These are phyloP conservation scores for Suhomyces bokatorum DNA, from an alignment of 1,139 yeast genomes.

Conservation along the genomic window DNA sequence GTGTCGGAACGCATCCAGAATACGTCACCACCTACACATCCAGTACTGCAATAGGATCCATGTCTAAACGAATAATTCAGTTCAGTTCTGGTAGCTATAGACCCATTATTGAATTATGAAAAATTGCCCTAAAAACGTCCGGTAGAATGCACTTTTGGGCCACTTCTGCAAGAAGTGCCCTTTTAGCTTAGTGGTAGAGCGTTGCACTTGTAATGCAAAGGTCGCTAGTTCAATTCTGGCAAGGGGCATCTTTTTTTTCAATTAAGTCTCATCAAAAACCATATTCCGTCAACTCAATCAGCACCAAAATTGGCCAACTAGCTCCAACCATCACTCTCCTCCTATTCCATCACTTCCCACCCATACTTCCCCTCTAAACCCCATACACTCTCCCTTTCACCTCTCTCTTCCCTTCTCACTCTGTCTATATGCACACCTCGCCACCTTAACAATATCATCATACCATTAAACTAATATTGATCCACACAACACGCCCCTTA, in stretches of 20 bases:
- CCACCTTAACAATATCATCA: constrained; percentile 7
- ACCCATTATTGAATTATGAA: too few species aligned
- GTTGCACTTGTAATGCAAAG: constrained; percentile 95
- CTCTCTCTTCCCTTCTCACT: not conserved
- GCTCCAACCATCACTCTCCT: not conserved
- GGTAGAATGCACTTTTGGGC: not conserved
- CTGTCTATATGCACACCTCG: constrained; percentile 4
- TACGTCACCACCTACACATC: too few species aligned
- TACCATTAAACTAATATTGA: not conserved
- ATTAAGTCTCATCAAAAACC: not conserved
- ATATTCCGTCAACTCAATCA: too few species aligned
- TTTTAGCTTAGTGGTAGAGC: constrained; percentile 95
- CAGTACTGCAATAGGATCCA: too few species aligned
- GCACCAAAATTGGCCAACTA: too few species aligned
- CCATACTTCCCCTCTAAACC: not conserved
- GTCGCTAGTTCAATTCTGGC: constrained; percentile 95
- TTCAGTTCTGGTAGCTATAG: too few species aligned
- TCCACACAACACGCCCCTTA: not conserved
- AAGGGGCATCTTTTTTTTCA: constrained; percentile 61
- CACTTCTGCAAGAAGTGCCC: constrained; percentile 40
- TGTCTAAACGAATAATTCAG: too few species aligned
- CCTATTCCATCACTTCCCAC: not conserved
- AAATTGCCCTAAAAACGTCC: too few species aligned
- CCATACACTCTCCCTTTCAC: not conserved
- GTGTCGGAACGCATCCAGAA: too few species aligned